Conservation (phyloP, 176 grass and related monocot genomes). For the Cocos nucifera region DNA sequence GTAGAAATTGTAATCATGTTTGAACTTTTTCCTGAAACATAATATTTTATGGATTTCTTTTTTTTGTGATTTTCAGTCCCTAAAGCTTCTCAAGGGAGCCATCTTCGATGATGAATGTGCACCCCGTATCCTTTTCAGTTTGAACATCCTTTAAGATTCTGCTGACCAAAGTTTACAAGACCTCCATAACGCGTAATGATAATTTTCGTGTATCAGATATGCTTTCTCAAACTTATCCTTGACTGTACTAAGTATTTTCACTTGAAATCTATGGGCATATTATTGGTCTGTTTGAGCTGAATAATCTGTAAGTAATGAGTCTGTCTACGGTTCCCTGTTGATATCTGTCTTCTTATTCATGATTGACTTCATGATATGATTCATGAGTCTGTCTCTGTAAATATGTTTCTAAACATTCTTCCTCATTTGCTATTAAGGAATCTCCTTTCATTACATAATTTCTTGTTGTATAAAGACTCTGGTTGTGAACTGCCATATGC, state of each 20-base stretch:
- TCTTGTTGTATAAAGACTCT: too few species aligned
- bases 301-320: constrained; percentile 86
- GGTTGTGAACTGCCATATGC: constrained; percentile 9
- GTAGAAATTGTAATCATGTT: too few species aligned
- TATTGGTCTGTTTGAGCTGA: constrained; percentile 99
- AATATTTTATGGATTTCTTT: not conserved
- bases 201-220: too few species aligned
- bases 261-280: constrained; percentile 88
- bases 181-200: too few species aligned
- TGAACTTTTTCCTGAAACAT: not conserved
- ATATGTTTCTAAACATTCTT: too few species aligned
- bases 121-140: constrained; percentile 66
- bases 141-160: not conserved
- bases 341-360: constrained; percentile 14
- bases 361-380: too few species aligned
- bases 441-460: too few species aligned
- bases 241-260: constrained; percentile 73
- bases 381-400: too few species aligned
- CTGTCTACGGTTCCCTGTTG: not conserved
- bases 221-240: constrained; percentile 29
- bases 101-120: constrained; percentile 79
- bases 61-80: constrained; percentile 46
- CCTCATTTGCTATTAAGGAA: too few species aligned
- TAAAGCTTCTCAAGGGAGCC: constrained; percentile 80
- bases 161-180: too few species aligned